Conservation (phyloP, 148 eudicot species). For the Mesembryanthemum crystallinum region DNA sequence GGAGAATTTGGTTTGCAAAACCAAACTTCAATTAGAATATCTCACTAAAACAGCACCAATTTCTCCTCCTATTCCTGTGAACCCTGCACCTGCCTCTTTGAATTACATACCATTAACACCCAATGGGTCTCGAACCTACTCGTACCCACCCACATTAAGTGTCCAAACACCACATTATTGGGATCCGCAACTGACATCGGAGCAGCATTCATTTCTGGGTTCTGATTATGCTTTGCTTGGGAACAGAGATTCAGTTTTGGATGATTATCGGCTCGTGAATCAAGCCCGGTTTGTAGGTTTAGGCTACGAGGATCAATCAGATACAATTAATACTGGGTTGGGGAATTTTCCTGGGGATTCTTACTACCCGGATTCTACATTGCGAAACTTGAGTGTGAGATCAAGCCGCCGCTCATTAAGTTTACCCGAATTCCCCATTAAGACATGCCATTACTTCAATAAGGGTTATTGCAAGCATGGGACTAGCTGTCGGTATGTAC, state of each 20-base stretch:
- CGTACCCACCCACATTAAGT: slow-evolving; percentile 29
- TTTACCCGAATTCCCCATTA: slow-evolving; percentile 51
- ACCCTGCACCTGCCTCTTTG: slow-evolving; percentile 28
- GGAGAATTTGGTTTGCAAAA: slow-evolving; percentile 39
- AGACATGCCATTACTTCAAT: slow-evolving; percentile 70
- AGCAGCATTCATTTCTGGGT: slow-evolving; percentile 28
- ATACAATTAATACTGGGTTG: slow-evolving; percentile 23
- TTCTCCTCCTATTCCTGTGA: slow-evolving; percentile 31
- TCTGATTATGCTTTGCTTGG: slow-evolving; percentile 31
- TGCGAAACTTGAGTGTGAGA: slow-evolving; percentile 31
- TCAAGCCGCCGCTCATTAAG: slow-evolving; percentile 39
- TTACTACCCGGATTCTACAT: slow-evolving; percentile 41
- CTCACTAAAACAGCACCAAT: slow-evolving; percentile 26
- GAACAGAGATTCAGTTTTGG: slow-evolving; percentile 37
- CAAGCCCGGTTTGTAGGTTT: slow-evolving; percentile 30
- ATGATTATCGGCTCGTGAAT: slow-evolving; percentile 37
- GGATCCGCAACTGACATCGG: slow-evolving; percentile 34
- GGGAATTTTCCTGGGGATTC: slow-evolving; percentile 34
- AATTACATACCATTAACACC: slow-evolving; percentile 37
- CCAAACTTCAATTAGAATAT: slow-evolving; percentile 38
- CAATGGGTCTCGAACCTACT: slow-evolving; percentile 30
- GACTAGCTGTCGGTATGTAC: slow-evolving; percentile 62
- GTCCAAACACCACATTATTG: slow-evolving; percentile 31
- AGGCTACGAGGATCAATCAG: slow-evolving; percentile 45
- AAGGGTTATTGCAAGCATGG: slow-evolving; percentile 90